Evolutionary conservation across 2,329 filamentous ascomycete species (phyloP), one percentile per base, ranked within the genome.

Genomic region (Aspergillus ibericus): DNA sequence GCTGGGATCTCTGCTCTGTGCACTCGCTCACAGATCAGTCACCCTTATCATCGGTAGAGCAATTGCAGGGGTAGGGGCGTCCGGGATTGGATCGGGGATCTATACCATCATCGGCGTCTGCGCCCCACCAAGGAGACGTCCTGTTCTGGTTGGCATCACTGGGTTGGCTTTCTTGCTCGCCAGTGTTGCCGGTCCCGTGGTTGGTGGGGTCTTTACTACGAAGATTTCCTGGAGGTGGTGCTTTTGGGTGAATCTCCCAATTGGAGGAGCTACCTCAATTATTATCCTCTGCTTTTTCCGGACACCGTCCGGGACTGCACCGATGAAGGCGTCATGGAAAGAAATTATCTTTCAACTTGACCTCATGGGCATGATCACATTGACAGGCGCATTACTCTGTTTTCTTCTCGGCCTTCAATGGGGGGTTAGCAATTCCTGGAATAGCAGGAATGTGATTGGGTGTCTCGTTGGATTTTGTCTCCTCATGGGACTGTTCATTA

Each of bases 361-460:
- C 55, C 66, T 77, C 32, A 38, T 70, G 3, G 75, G 75, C 3
- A 76, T 75, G 35, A 55, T 62, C 3, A 61, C 77, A 18, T 69
- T 78, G 55, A 66, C 70, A 8, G 73, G 75, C 5, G 63, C 71
- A 5, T 60, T 68, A 0, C 59, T 73, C 5, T 72, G 74, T 68
- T 65, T 78, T 5, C 66, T 79, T 5, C 65, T 78, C 10, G 77
- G 70, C 0, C 65, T 80, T 1, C 73, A 78, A 55, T 74, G 68
- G 51, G 77, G 75, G 36, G 75, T 71, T n/a, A 40, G 16, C 36
- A n/a, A 40, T n/a, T n/a, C 36, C 7, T 40, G 36, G 36, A 4
- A 40, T 16, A 40, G 9, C 36, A 16, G 15, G 3, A 5, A 16
- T n/a, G 36, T 40, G 3, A 40, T 40, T 12, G 36, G 13, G 36